These are phyloP conservation scores for Saccharomycopsis sp. DNA, from an alignment of 805 yeast species.

Conservation along the genomic window DNA sequence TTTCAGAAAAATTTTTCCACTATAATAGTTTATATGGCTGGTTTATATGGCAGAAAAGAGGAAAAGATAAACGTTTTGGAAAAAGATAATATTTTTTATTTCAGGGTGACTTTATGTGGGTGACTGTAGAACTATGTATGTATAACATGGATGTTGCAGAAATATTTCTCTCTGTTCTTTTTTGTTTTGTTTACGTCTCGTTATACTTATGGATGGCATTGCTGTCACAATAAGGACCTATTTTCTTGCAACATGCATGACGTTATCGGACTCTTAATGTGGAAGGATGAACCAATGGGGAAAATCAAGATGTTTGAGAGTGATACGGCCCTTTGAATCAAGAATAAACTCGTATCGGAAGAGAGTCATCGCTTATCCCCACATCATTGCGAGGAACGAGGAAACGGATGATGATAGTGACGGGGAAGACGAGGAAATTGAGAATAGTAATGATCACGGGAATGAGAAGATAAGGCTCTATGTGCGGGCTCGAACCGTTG, in stretches of 20 bases:
- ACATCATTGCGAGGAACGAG: background rate
- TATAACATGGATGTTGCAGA: background rate
- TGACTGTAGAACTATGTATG: background rate
- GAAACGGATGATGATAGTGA: conserved; percentile 3
- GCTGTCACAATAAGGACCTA: no score
- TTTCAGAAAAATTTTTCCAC: background rate
- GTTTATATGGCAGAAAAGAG: no score
- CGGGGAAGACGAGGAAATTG: no score
- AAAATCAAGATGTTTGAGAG: conserved; percentile 15
- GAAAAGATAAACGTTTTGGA: background rate
- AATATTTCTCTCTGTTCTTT: background rate
- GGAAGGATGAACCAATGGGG: conserved; percentile 7
- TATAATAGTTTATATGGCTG: no score
- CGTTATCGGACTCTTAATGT: background rate
- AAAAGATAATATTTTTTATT: conserved; percentile 5
- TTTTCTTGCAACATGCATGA: no score
- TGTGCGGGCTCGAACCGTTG: background rate
- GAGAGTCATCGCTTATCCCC: conserved; percentile 1
- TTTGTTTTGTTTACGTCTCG: background rate
- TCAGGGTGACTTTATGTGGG: no score
- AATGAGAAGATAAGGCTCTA: background rate
- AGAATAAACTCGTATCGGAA: conserved; percentile 8
- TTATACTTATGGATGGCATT: no score
- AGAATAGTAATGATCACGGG: background rate
- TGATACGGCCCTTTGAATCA: conserved; percentile 21